Conservation (phyloP, 495 filamentous ascomycete genomes). For the Xylaria sp. region DNA sequence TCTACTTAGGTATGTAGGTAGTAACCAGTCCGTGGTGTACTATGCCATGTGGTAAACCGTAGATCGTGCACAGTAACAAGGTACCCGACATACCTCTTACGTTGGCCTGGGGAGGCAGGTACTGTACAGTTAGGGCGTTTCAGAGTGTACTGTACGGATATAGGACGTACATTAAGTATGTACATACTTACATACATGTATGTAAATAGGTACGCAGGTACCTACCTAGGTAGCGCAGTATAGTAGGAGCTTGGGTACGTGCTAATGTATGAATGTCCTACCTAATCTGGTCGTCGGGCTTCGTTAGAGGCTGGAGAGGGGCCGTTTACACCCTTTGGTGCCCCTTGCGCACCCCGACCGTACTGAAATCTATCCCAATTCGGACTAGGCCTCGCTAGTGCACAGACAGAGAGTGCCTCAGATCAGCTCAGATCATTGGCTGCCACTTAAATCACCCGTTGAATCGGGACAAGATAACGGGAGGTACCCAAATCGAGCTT, state of each 20-base stretch:
- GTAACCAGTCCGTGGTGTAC: too few species aligned
- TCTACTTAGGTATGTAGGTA: too few species aligned
- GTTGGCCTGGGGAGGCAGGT: too few species aligned
- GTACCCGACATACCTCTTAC: too few species aligned
- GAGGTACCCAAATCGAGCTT: conserved; percentile 10
- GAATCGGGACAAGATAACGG: conserved; percentile 20
- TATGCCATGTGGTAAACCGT: too few species aligned
- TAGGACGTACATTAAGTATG: too few species aligned
- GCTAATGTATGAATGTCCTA: background rate
- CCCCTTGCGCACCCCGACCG: background rate
- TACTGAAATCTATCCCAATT: background rate
- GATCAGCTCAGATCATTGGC: conserved; percentile 26
- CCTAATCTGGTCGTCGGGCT: background rate
- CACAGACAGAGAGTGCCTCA: conserved; percentile 8
- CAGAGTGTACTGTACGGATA: too few species aligned
- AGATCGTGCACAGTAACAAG: too few species aligned
- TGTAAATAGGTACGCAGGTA: too few species aligned
- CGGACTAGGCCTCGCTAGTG: background rate
- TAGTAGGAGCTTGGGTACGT: too few species aligned
- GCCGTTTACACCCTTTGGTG: background rate
- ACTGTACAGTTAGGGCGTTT: too few species aligned
- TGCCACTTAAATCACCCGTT: conserved; percentile 25
- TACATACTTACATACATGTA: too few species aligned
- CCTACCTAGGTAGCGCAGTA: background rate
- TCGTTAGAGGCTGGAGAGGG: background rate